Conservation (phyloP, 768 basidiomycete genomes). For the Rhodotorula kratochvilovae region DNA sequence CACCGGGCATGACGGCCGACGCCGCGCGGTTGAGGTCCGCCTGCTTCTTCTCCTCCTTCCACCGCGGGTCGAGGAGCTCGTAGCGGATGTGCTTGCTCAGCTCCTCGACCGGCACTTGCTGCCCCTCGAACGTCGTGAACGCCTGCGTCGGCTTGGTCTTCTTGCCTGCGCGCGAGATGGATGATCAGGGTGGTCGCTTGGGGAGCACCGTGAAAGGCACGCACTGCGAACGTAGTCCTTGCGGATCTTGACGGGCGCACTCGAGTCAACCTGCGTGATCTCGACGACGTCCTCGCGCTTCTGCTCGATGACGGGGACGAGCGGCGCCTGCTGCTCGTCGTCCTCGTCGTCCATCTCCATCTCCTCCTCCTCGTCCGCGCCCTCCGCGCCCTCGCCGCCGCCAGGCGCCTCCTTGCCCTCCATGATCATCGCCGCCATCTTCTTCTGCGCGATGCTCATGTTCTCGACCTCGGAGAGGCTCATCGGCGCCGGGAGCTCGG, state of each 20-base stretch:
- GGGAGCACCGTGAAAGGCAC: slow-evolving; percentile 51
- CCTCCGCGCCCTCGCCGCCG: slow-evolving; percentile 48
- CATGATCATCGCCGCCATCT: slow-evolving; percentile 98
- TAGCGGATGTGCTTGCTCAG: slow-evolving; percentile 97
- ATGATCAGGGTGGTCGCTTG: background rate
- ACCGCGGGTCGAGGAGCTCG: slow-evolving; percentile 91
- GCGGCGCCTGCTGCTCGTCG: slow-evolving; percentile 19
- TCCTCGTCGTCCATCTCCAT: background rate
- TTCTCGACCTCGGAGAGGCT: slow-evolving; percentile 88
- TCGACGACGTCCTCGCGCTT: slow-evolving; percentile 33
- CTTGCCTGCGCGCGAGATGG: slow-evolving; percentile 47
- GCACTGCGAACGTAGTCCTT: slow-evolving; percentile 93
- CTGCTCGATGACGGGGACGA: slow-evolving; percentile 44
- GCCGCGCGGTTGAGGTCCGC: slow-evolving; percentile 80
- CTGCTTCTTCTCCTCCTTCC: slow-evolving; percentile 90
- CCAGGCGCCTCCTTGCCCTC: slow-evolving; percentile 53
- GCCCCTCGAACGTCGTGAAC: slow-evolving; percentile 75
- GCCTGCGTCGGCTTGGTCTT: slow-evolving; percentile 61
- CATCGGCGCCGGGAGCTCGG: slow-evolving; percentile 92
- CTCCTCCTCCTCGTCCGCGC: slow-evolving; percentile 56
- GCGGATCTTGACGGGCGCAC: slow-evolving; percentile 84
- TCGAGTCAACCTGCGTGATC: slow-evolving; percentile 52
- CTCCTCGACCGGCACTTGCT: slow-evolving; percentile 92
- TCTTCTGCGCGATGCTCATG: slow-evolving; percentile 94
- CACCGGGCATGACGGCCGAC: slow-evolving; percentile 48